These are phyloP conservation scores for Tritrichomonas musculus DNA, from an alignment of 208 protist species.

Conservation along the genomic window DNA sequence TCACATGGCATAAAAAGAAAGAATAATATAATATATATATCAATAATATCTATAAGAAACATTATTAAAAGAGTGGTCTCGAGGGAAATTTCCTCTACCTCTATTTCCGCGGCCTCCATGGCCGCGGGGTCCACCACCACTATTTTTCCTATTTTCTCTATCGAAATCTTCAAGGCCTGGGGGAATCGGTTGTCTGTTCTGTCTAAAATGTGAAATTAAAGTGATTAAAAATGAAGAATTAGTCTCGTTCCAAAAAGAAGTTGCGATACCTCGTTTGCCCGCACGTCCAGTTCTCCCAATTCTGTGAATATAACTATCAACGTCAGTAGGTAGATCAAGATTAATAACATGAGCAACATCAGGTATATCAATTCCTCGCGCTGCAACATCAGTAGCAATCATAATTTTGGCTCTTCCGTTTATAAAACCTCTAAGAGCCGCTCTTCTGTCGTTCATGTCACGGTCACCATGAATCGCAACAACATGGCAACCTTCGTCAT, in stretches of 20 bases:
- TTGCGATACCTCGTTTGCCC: constrained; percentile 56
- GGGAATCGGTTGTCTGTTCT: background rate
- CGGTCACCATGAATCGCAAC: constrained; percentile 84
- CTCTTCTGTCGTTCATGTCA: constrained; percentile 64
- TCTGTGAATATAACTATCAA: constrained; percentile 98
- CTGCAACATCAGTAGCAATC: constrained; percentile 93
- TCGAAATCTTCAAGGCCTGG: background rate
- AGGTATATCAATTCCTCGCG: constrained; percentile 89
- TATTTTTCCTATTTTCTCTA: too few species aligned
- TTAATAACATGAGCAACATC: constrained; percentile 92
- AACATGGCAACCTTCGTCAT: constrained; percentile 61
- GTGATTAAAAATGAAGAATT: background rate
- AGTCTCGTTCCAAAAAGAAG: background rate
- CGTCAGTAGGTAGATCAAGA: constrained; percentile 89
- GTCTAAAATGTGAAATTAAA: background rate
- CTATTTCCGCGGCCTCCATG: too few species aligned
- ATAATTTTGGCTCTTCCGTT: constrained; percentile 70
- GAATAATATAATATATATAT: too few species aligned
- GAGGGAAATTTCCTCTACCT: too few species aligned
- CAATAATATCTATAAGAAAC: too few species aligned
- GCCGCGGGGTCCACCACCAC: too few species aligned
- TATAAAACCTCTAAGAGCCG: constrained; percentile 68
- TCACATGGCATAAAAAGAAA: too few species aligned
- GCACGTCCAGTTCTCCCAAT: constrained; percentile 97
- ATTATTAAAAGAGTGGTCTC: too few species aligned